Conservation (phyloP, 2,329 filamentous ascomycete species). For the Diplodia mutila region DNA sequence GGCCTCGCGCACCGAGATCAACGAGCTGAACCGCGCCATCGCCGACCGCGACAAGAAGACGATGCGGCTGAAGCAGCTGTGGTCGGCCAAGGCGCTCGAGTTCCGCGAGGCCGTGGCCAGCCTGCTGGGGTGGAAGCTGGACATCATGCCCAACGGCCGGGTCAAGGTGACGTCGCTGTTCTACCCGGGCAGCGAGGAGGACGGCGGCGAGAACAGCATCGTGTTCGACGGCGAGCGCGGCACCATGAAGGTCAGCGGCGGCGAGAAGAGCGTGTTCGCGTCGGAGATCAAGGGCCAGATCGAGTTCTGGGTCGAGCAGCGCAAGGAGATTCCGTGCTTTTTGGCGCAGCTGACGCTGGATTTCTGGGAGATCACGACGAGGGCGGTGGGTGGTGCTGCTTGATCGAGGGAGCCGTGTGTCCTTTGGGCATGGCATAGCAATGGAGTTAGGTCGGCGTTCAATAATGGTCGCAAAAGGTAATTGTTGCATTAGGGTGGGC, state of each 20-base stretch:
- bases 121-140: slow-evolving; percentile 90
- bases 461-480: background rate
- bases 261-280: slow-evolving; percentile 84
- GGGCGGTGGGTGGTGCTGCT: slow-evolving; percentile 42
- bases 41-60: slow-evolving; percentile 79
- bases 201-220: slow-evolving; percentile 64
- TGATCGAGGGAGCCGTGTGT: background rate
- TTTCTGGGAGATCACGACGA: slow-evolving; percentile 69
- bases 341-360: slow-evolving; percentile 88
- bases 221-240: slow-evolving; percentile 92
- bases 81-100: slow-evolving; percentile 85
- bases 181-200: slow-evolving; percentile 70
- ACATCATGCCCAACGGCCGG: slow-evolving; percentile 96
- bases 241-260: slow-evolving; percentile 97
- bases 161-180: slow-evolving; percentile 89
- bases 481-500: too few species aligned
- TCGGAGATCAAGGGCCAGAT: slow-evolving; percentile 82
- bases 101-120: slow-evolving; percentile 94
- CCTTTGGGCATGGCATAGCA: background rate
- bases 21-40: slow-evolving; percentile 55
- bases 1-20: slow-evolving; percentile 74
- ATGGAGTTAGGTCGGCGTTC: background rate
- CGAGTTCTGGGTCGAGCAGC: slow-evolving; percentile 93
- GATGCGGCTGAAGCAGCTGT: slow-evolving; percentile 87
- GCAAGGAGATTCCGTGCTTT: slow-evolving; percentile 92